phyloP scores from a whole-genome alignment of 1,139 yeast genomes.

The Magnusiomyces sp. region DNA sequence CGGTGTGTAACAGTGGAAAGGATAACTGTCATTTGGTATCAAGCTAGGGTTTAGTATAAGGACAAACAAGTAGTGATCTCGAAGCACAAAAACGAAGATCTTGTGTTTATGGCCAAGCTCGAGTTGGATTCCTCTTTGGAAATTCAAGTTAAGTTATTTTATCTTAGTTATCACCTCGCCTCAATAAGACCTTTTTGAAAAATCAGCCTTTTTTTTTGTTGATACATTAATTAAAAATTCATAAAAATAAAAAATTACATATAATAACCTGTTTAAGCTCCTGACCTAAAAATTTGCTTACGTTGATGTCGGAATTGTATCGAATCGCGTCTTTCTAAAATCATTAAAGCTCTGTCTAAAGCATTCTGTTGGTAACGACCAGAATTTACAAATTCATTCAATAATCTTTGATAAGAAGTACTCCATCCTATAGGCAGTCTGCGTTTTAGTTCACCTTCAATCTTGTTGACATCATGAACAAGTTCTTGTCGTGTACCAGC shows the following conservation, averaged over 20 bases:
- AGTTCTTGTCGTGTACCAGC: constrained; percentile 46
- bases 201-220: background rate
- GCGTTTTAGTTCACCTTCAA: constrained; percentile 79
- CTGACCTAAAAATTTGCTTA: constrained; percentile 72
- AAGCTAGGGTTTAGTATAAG: too few relatives aligned
- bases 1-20: too few relatives aligned
- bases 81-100: too few relatives aligned
- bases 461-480: constrained; percentile 61
- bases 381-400: constrained; percentile 70
- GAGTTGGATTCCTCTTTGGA: too few relatives aligned
- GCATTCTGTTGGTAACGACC: constrained; percentile 43
- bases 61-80: too few relatives aligned
- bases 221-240: background rate
- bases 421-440: constrained; percentile 97
- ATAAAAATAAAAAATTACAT: background rate
- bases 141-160: too few relatives aligned
- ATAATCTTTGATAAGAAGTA: constrained; percentile 75
- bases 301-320: constrained; percentile 85
- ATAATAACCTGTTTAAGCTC: constrained; percentile 35
- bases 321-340: constrained; percentile 78
- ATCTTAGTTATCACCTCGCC: too few relatives aligned
- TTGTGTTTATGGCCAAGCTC: too few relatives aligned
- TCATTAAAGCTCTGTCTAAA: constrained; percentile 72
- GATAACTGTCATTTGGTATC: too few relatives aligned
- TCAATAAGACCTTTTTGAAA: too few relatives aligned